These are phyloP conservation scores for Scheffersomyces illinoinensis DNA, from an alignment of 1,139 yeast genomes.

Conservation along the genomic window DNA sequence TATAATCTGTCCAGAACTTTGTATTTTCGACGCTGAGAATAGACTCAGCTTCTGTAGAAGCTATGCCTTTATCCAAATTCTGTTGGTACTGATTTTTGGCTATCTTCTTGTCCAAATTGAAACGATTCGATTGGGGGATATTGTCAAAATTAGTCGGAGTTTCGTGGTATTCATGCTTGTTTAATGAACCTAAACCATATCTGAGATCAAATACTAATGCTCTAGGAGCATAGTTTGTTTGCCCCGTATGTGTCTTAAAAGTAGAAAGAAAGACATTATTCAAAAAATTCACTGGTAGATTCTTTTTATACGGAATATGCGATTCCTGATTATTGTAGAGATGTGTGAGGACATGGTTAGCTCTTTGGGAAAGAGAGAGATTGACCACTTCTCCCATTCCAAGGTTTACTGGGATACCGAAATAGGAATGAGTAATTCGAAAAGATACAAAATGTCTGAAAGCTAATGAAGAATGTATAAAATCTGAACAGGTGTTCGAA, in stretches of 20 bases:
- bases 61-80: constrained; percentile 54
- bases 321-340: constrained; percentile 79
- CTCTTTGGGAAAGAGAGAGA: constrained; percentile 65
- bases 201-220: constrained; percentile 74
- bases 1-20: constrained; percentile 80
- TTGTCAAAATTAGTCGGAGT: constrained; percentile 10
- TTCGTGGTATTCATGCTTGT: constrained; percentile 51
- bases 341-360: constrained; percentile 77
- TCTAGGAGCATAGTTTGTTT: constrained; percentile 75
- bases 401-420: background rate
- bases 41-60: constrained; percentile 11
- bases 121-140: constrained; percentile 6
- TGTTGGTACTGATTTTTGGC: constrained; percentile 59
- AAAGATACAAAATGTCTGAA: background rate
- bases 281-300: constrained; percentile 26
- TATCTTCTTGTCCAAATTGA: constrained; percentile 9
- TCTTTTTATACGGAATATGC: constrained; percentile 53
- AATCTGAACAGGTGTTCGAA: background rate
- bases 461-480: background rate
- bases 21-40: constrained; percentile 45
- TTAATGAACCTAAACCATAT: constrained; percentile 65
- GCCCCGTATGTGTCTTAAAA: constrained; percentile 38
- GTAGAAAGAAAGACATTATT: constrained; percentile 33
- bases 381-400: constrained; percentile 72
- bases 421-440: background rate